Conservation (phyloP, 2,329 filamentous ascomycete genomes). For the Pestalotiopsis sp. region DNA sequence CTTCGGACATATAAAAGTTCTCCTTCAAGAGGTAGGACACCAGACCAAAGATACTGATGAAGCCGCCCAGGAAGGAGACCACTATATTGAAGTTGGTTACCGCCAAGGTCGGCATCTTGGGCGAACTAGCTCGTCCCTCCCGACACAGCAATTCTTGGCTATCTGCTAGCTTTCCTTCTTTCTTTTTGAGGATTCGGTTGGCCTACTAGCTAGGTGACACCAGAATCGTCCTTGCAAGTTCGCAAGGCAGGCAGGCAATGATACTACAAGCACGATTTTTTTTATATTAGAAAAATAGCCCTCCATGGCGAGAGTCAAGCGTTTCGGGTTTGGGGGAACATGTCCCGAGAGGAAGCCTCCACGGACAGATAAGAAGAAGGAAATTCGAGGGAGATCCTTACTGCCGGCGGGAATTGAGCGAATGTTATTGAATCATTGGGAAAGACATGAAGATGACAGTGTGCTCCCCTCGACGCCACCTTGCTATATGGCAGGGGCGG, state of each 20-base stretch:
- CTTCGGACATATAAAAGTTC: slow-evolving; percentile 88
- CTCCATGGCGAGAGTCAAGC: not conserved
- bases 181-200: not conserved
- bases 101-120: slow-evolving; percentile 52
- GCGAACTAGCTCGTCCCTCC: not conserved
- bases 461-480: not conserved
- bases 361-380: not conserved
- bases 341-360: no score
- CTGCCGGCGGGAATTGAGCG: slow-evolving; percentile 22
- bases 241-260: slow-evolving; percentile 31
- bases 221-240: slow-evolving; percentile 38
- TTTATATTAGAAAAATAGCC: not conserved
- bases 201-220: slow-evolving; percentile 16
- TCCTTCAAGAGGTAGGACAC: slow-evolving; percentile 91
- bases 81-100: slow-evolving; percentile 83
- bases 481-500: not conserved
- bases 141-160: not conserved
- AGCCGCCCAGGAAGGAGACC: slow-evolving; percentile 78
- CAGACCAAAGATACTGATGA: slow-evolving; percentile 86
- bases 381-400: not conserved
- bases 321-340: not conserved
- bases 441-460: not conserved
- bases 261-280: slow-evolving; percentile 10
- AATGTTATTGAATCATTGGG: slow-evolving; percentile 49
- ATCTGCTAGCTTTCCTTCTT: not conserved